phyloP scores from a whole-genome alignment of 768 basidiomycete species.

The Lentinus tigrinus region DNA sequence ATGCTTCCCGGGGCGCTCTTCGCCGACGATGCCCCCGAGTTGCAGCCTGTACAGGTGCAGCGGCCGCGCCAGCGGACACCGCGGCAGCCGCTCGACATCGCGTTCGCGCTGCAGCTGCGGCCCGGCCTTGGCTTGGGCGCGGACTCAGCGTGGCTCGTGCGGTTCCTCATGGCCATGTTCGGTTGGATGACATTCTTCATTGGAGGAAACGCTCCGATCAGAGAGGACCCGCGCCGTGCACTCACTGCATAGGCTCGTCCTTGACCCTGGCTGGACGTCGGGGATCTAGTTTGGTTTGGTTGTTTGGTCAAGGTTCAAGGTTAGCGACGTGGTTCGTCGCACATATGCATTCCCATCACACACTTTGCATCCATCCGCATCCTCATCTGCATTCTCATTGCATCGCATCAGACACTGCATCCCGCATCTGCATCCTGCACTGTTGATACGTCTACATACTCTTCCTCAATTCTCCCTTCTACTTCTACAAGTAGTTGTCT shows the following conservation, averaged over 20 bases:
- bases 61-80: constrained; percentile 18
- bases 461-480: no score
- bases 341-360: no score
- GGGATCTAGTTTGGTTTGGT: not conserved
- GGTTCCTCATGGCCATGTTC: constrained; percentile 77
- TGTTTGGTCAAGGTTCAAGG: not conserved
- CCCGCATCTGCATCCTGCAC: no score
- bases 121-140: constrained; percentile 69
- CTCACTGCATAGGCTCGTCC: constrained; percentile 1
- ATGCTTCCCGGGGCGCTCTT: constrained; percentile 24
- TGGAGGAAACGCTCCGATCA: constrained; percentile 13
- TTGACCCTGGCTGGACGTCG: no score
- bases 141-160: constrained; percentile 76
- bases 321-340: no score
- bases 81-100: constrained; percentile 49
- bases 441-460: no score
- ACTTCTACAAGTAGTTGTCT: no score
- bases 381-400: no score
- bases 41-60: constrained; percentile 13
- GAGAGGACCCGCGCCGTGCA: constrained; percentile 4
- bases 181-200: constrained; percentile 72
- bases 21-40: constrained; percentile 16
- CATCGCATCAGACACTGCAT: no score
- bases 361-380: no score
- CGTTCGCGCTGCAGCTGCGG: constrained; percentile 75